A percentile compares a stretch with the other conserved stretches of the same genome.
Conservation (phyloP, 2,329 filamentous ascomycete species). For the Metarhizium robertsii region DNA sequence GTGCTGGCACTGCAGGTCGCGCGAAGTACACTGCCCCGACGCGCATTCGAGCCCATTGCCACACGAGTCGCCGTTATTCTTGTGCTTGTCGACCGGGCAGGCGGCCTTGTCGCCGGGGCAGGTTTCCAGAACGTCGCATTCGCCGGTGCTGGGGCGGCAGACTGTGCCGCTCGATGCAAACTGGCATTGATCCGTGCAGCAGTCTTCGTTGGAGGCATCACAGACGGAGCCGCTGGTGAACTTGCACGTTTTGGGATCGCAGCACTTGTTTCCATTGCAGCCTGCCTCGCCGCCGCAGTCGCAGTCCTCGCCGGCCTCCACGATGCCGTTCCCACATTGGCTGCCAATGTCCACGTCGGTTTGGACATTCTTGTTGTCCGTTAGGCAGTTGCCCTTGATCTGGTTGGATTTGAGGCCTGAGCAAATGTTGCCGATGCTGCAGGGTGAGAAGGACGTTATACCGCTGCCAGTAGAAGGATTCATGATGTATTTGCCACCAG, state of each 20-base stretch:
- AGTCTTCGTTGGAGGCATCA: conserved; percentile 73
- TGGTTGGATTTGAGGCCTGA: conserved; percentile 73
- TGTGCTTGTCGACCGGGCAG: conserved; percentile 66
- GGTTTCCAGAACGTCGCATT: conserved; percentile 77
- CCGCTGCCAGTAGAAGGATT: conserved; percentile 73
- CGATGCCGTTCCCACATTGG: conserved; percentile 94
- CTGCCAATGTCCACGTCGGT: conserved; percentile 75
- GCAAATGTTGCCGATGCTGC: conserved; percentile 89
- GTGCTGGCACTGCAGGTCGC: conserved; percentile 79
- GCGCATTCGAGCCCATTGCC: conserved; percentile 68
- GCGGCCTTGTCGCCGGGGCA: conserved; percentile 64
- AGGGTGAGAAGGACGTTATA: conserved; percentile 76
- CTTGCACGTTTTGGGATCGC: conserved; percentile 76
- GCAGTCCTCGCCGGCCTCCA: conserved; percentile 88
- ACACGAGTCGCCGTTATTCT: conserved; percentile 63
- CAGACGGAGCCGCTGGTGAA: conserved; percentile 71
- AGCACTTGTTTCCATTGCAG: conserved; percentile 73
- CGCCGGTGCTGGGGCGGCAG: conserved; percentile 70
- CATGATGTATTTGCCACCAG: conserved; percentile 80
- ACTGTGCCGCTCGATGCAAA: conserved; percentile 59
- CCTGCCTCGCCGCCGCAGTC: conserved; percentile 74
- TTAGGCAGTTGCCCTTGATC: conserved; percentile 61
- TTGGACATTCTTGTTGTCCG: conserved; percentile 74
- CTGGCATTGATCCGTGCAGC: conserved; percentile 59
- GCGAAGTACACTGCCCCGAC: conserved; percentile 88